phyloP scores from a whole-genome alignment of 768 basidiomycete genomes.

The Calocybe gangraenosa region DNA sequence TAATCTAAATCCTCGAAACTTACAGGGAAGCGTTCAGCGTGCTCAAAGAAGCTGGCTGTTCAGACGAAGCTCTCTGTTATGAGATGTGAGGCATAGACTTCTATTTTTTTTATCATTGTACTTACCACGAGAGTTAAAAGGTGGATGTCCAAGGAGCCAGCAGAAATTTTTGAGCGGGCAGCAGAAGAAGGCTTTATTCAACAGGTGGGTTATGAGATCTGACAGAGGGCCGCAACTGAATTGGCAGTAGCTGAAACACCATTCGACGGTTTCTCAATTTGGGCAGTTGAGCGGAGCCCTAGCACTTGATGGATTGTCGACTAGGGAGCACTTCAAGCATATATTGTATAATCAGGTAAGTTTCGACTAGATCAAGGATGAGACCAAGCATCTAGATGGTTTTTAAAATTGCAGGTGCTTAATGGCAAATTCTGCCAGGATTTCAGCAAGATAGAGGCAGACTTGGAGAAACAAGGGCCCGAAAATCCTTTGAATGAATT shows the following conservation, averaged over 20 bases:
- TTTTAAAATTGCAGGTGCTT: conserved; percentile 35
- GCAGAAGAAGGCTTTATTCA: conserved; percentile 63
- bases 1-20: background rate
- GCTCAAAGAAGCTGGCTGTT: conserved; percentile 60
- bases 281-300: conserved; percentile 58
- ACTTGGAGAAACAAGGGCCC: conserved; percentile 50
- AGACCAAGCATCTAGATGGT: background rate
- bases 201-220: conserved; percentile 32
- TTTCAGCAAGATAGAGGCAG: conserved; percentile 52
- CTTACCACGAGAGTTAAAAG: conserved; percentile 16
- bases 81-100: conserved; percentile 44
- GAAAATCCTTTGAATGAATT: conserved; percentile 53
- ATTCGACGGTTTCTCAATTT: conserved; percentile 58
- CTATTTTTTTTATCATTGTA: background rate
- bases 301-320: conserved; percentile 45
- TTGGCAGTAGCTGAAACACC: conserved; percentile 46
- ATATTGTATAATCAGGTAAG: conserved; percentile 54
- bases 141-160: conserved; percentile 74
- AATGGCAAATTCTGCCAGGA: conserved; percentile 55
- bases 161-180: conserved; percentile 64
- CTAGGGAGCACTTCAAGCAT: conserved; percentile 51
- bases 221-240: conserved; percentile 4
- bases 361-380: background rate
- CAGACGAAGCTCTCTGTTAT: conserved; percentile 62
- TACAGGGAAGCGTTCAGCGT: conserved; percentile 56